Evolutionary conservation across 768 basidiomycete species (phyloP), one percentile per base, ranked within the genome.

Genomic region (Mycena polygramma): DNA sequence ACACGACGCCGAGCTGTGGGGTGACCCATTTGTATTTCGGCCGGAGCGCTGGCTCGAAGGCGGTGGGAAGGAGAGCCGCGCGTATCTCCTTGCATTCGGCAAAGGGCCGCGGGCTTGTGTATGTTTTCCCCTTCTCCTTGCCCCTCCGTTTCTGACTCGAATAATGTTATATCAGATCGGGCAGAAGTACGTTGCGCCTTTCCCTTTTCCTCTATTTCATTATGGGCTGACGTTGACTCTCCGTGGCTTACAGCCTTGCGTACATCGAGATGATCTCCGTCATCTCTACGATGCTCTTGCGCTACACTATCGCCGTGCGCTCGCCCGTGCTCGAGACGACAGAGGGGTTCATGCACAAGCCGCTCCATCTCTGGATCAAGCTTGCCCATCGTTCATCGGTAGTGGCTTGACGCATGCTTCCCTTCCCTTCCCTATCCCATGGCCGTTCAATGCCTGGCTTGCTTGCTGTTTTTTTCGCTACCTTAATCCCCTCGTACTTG

Each of bases 1-100:
- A 46, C 81, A 79, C 46, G 76, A 78, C 54, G 48, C 72, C 2
- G 63, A 61, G 4, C 74, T 81, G 24, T 82, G 82, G 81, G 81
- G 81, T 10, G 77, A 83, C 66, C 75, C 79, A 4, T 70, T 77
- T 35, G 73, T 58, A 15, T 83, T 81, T 72, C 65, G 81, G 22
- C 82, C 81, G 1, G 83, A 83, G 63, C 68, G 82, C 5, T 83
- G 82, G 82, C 71, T 81, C 1, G 80, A 83, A 48, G 30, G 30
- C 30, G 30, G 30, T 30, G 63, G 64, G 15, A 71, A 60, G 57
- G 76, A 77, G 43, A 53, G 75, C 13, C 67, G 71, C 9, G 72
- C 58, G 4, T 77, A 80, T 70, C 73, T 81, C 24, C 52, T 82
- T 36, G 77, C 79, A 10, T 81, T 81, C 65, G 79, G 51, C 30